A percentile compares a stretch with the other conserved stretches of the same genome.
Conservation (phyloP, 768 basidiomycete genomes). For the Trametopsis cervina region DNA sequence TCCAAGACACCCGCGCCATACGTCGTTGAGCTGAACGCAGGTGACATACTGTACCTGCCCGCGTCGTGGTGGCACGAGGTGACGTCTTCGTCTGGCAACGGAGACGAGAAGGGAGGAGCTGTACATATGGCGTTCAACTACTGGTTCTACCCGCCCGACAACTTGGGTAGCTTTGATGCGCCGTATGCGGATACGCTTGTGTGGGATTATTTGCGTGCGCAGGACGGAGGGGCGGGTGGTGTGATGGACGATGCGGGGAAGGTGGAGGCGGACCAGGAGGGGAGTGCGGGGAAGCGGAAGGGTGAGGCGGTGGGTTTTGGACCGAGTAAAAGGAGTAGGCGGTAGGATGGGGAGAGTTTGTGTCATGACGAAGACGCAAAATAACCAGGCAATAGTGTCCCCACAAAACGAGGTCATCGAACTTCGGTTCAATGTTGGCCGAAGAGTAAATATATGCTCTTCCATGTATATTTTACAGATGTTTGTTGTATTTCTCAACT, state of each 20-base stretch:
- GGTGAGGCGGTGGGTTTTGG: too few species aligned
- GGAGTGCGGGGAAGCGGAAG: neutral
- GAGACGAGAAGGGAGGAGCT: conserved; percentile 9
- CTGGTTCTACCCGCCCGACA: conserved; percentile 27
- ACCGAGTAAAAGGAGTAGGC: too few species aligned
- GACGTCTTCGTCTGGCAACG: conserved; percentile 19
- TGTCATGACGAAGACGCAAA: too few species aligned
- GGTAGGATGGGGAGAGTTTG: too few species aligned
- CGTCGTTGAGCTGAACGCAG: conserved; percentile 24
- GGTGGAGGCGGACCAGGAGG: neutral
- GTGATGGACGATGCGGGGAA: neutral
- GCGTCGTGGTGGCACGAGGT: conserved; percentile 29
- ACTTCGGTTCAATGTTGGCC: too few species aligned
- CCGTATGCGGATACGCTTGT: conserved; percentile 22
- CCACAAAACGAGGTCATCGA: too few species aligned
- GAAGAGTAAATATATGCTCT: too few species aligned
- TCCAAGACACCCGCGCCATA: conserved; percentile 17
- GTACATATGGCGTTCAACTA: conserved; percentile 29
- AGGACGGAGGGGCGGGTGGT: too few species aligned
- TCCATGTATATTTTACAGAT: too few species aligned
- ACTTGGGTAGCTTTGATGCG: conserved; percentile 18
- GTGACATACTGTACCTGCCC: conserved; percentile 27
- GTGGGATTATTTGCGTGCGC: conserved; percentile 19
- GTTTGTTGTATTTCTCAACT: too few species aligned
- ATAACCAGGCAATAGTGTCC: too few species aligned